Percentiles rank a stretch among this genome's conserved stretches.
Evolutionary conservation across 495 filamentous ascomycete species (phyloP).

Genomic region (Rostrohypoxylon terebratum): DNA sequence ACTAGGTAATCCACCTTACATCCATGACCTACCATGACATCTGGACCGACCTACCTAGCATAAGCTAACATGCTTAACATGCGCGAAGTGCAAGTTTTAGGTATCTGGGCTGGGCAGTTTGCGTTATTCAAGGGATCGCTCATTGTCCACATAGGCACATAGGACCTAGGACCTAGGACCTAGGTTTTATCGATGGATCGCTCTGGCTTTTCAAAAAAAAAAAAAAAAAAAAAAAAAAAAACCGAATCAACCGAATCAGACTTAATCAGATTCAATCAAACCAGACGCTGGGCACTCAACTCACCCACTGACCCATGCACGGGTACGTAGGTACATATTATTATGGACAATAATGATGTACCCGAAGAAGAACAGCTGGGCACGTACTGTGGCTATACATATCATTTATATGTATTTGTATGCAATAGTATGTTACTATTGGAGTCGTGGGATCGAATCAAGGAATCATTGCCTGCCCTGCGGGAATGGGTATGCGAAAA

Average conservation of each 20-base stretch:
- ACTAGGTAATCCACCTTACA: slow-evolving; percentile 18
- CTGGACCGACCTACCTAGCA: slow-evolving; percentile 21
- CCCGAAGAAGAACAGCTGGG: neutral
- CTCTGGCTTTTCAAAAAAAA: slow-evolving; percentile 25
- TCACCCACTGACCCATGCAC: slow-evolving; percentile 9
- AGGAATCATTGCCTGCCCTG: slow-evolving; percentile 15
- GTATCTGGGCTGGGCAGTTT: slow-evolving; percentile 29
- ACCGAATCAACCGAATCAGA: slow-evolving; percentile 22
- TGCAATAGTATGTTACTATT: slow-evolving; percentile 21
- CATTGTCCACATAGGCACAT: slow-evolving; percentile 29
- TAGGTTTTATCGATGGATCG: slow-evolving; percentile 9
- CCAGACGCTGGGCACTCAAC: neutral
- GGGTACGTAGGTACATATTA: neutral
- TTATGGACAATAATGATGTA: neutral
- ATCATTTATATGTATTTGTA: slow-evolving; percentile 1
- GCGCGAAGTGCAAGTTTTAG: slow-evolving; percentile 44
- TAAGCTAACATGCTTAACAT: slow-evolving; percentile 36
- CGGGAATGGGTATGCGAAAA: neutral
- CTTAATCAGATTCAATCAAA: no score
- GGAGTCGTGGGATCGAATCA: slow-evolving; percentile 11
- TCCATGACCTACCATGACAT: slow-evolving; percentile 24
- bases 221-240: slow-evolving; percentile 32
- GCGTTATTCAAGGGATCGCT: slow-evolving; percentile 41
- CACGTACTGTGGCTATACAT: neutral
- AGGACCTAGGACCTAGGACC: neutral